Conservation (phyloP, 805 yeast genomes). For the Saccharomyces paradoxus region DNA sequence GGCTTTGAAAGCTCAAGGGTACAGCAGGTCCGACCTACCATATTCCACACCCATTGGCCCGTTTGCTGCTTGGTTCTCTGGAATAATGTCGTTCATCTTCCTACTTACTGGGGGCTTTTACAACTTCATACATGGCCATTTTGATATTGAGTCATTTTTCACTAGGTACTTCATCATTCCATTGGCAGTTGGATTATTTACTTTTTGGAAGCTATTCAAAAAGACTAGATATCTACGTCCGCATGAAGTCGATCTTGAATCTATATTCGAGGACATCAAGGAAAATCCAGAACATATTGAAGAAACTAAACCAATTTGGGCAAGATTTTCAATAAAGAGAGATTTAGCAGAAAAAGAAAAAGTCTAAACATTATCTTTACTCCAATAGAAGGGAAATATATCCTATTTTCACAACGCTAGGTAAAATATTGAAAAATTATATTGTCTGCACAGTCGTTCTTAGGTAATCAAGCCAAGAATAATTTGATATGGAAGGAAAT, state of each 20-base stretch:
- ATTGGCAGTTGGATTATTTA: constrained; percentile 23
- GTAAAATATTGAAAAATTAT: too few species aligned
- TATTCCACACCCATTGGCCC: neutral
- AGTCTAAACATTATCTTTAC: neutral
- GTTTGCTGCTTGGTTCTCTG: constrained; percentile 30
- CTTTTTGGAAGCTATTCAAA: constrained; percentile 31
- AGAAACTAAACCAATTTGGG: neutral
- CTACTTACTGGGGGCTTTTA: constrained; percentile 33
- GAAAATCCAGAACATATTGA: constrained; percentile 25
- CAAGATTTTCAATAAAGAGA: neutral
- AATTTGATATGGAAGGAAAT: neutral
- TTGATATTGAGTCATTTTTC: constrained; percentile 5
- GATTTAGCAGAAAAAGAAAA: neutral
- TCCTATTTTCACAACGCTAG: neutral
- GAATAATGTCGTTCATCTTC: constrained; percentile 20
- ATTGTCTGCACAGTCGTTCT: neutral
- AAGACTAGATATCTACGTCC: constrained; percentile 30
- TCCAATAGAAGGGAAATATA: neutral
- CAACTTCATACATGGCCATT: constrained; percentile 31
- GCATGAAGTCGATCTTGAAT: constrained; percentile 35
- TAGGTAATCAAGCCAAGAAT: neutral
- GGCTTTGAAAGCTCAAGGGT: constrained; percentile 35
- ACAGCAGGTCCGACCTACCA: neutral
- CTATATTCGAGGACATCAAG: constrained; percentile 27
- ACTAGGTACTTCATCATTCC: constrained; percentile 7